These are phyloP conservation scores for Akanthomyces muscarius DNA, from an alignment of 2,329 filamentous ascomycete genomes.

Conservation along the genomic window DNA sequence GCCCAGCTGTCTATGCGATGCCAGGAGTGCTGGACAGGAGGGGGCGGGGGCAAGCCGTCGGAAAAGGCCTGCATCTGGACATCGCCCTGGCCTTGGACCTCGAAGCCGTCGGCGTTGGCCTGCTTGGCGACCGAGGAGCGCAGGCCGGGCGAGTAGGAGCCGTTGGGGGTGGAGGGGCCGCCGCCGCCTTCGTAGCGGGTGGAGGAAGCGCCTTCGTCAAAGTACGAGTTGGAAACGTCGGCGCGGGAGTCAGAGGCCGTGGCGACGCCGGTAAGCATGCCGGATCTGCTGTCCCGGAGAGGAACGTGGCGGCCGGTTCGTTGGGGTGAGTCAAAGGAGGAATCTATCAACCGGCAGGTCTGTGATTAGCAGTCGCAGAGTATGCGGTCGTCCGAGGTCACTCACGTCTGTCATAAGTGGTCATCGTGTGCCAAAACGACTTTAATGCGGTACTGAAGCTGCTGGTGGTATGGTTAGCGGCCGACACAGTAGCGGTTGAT, in stretches of 20 bases:
- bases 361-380: constrained; percentile 19
- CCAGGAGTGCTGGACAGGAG: constrained; percentile 87
- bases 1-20: constrained; percentile 89
- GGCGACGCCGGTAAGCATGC: constrained; percentile 79
- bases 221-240: constrained; percentile 76
- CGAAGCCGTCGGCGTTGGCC: constrained; percentile 61
- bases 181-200: constrained; percentile 46
- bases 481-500: neutral
- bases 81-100: constrained; percentile 69
- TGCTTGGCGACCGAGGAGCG: constrained; percentile 70
- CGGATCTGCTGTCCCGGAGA: constrained; percentile 75
- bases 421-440: constrained; percentile 93
- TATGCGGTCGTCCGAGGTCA: constrained; percentile 17
- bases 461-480: constrained; percentile 18
- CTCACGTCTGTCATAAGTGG: constrained; percentile 65
- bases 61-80: constrained; percentile 96
- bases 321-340: constrained; percentile 88
- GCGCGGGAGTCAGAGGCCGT: constrained; percentile 85
- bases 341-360: constrained; percentile 56
- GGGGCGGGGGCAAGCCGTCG: constrained; percentile 84
- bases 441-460: constrained; percentile 71
- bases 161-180: constrained; percentile 48
- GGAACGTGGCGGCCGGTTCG: constrained; percentile 87
- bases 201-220: constrained; percentile 62
- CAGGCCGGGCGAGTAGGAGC: constrained; percentile 87